Base-by-base conservation (phyloP, 1,284 basidiomycete genomes). In the Trichosporon sp. region DNA sequence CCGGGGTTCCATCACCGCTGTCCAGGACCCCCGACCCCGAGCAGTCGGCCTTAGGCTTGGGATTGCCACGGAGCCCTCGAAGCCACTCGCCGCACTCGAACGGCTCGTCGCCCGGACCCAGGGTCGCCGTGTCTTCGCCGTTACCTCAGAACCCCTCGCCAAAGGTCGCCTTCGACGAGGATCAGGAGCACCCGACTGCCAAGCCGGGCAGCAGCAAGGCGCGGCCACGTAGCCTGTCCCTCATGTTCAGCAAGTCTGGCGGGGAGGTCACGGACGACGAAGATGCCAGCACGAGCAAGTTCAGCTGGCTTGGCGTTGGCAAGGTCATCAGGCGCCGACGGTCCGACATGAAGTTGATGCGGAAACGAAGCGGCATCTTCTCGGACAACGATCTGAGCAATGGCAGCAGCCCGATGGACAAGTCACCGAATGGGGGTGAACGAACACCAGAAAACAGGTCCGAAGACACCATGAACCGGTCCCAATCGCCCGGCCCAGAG, bases 261-360 rank as follows among this genome's bases (percentile, higher is more conserved):
- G 67, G 31, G 6, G 31, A 64, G 15, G 53, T 21, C 18, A 64
- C 70, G 3, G 66, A 70, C n/a, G 69, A 72, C 27, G 71, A 72
- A 2, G 67, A 73, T 6, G 23, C 51, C 2, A 44, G 73, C 0
- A 60, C 69, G 8, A 73, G 77, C 18, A 76, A 80, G 32, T 66
- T 81, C 32, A 78, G 76, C 65, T 82, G 81, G 81, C 73, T 82
- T 0, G 78, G 79, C 1, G 75, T 82, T 11, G 42, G 34, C 67
- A 81, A 79, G 70, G 70, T 76, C 1, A 73, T 75, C 42, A 76
- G 74, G 53, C 68, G 79, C 21, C 73, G 76, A 9, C 68, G 72
- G 9, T 80, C 79, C 7, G 79, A 80, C 18, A 62, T 60, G 13
- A 75, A 75, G 63, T 62, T 79, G 23, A 64, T 68, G 13, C 65